Evolutionary conservation across 345 rosid genomes (phyloP).

Genomic region (Euphorbia peplus): DNA sequence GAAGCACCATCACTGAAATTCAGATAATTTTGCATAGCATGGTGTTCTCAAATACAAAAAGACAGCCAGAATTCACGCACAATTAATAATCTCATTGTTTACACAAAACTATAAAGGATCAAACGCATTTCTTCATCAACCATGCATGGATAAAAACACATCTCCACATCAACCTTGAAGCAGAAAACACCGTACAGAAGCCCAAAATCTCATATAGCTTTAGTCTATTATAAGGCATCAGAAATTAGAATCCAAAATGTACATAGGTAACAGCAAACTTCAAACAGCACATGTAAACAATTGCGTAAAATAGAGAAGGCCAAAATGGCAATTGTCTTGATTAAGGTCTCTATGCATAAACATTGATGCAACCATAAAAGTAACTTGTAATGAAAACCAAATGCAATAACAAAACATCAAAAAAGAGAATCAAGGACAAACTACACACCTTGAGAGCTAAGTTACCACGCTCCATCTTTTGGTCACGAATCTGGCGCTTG

Average conservation of each 20-base stretch:
- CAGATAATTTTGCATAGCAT: background rate
- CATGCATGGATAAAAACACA: too few species aligned
- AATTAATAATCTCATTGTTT: too few species aligned
- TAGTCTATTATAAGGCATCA: background rate
- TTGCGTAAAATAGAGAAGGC: background rate
- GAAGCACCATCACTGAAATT: too few species aligned
- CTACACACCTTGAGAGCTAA: slow-evolving; percentile 81
- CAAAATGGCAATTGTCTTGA: background rate
- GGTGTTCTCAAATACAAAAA: too few species aligned
- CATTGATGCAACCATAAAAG: background rate
- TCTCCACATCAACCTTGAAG: too few species aligned
- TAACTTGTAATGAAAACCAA: too few species aligned
- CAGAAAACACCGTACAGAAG: too few species aligned
- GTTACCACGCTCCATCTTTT: slow-evolving; percentile 71
- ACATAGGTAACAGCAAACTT: background rate
- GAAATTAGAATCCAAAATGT: too few species aligned
- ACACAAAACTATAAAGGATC: too few species aligned
- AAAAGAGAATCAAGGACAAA: background rate
- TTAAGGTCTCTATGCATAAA: background rate
- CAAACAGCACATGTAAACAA: background rate
- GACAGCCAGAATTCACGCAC: too few species aligned
- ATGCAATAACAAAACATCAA: background rate
- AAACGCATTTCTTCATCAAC: too few species aligned
- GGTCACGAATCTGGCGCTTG: slow-evolving; percentile 81
- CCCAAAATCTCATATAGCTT: too few species aligned